phyloP scores from a whole-genome alignment of 768 basidiomycete species.

The Lentinula aciculospora region DNA sequence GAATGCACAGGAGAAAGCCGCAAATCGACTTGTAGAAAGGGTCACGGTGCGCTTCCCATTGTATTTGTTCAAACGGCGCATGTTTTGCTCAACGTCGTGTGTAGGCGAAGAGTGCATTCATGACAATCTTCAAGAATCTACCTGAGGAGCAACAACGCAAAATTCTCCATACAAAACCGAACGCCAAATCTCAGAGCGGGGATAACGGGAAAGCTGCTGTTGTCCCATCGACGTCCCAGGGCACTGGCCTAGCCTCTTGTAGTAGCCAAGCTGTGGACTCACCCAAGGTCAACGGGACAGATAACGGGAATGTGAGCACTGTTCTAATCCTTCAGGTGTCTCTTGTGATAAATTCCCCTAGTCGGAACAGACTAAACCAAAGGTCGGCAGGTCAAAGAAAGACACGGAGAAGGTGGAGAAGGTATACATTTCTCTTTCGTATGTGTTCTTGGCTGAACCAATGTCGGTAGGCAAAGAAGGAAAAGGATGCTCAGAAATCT shows the following conservation, averaged over 20 bases:
- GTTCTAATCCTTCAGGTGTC: background rate
- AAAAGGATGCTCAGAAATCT: slow-evolving; percentile 61
- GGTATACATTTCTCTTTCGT: slow-evolving; percentile 25
- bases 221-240: background rate
- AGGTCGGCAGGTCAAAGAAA: slow-evolving; percentile 43
- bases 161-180: slow-evolving; percentile 49
- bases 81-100: background rate
- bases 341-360: background rate
- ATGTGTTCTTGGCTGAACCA: background rate
- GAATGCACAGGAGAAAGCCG: slow-evolving; percentile 56
- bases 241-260: background rate
- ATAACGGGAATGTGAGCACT: slow-evolving; percentile 33
- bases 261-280: background rate
- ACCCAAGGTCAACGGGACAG: slow-evolving; percentile 25
- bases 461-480: slow-evolving; percentile 49
- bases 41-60: slow-evolving; percentile 38
- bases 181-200: slow-evolving; percentile 26
- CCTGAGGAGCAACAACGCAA: slow-evolving; percentile 49
- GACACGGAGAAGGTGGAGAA: slow-evolving; percentile 47
- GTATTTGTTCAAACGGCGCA: background rate
- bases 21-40: slow-evolving; percentile 58
- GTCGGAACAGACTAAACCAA: slow-evolving; percentile 19
- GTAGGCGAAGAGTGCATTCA: slow-evolving; percentile 58
- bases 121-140: slow-evolving; percentile 48
- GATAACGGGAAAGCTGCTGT: slow-evolving; percentile 20